Evolutionary conservation across 1,284 basidiomycete species (phyloP).

Genomic region (Ceratobasidium papillatum): DNA sequence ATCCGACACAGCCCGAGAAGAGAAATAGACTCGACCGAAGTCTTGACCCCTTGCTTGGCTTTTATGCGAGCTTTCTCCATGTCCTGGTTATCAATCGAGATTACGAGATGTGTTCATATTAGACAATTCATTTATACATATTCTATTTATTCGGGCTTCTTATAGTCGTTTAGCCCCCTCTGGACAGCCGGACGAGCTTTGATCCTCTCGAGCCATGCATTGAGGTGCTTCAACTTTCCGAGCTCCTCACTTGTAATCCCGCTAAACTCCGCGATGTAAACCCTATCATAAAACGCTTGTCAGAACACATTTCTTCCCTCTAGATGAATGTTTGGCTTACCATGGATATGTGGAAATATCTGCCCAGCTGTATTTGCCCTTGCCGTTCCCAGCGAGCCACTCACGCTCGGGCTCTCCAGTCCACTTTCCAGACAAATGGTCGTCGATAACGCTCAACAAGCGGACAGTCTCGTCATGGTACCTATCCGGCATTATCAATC

Average conservation of each 20-base stretch:
- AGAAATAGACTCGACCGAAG: conserved; percentile 33
- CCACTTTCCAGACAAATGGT: conserved; percentile 37
- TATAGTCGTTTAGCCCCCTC: conserved; percentile 27
- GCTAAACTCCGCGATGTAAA: conserved; percentile 38
- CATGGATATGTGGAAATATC: conserved; percentile 33
- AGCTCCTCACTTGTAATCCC: conserved; percentile 34
- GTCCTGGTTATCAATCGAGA: not conserved
- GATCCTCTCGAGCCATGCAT: conserved; percentile 32
- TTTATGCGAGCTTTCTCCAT: conserved; percentile 1
- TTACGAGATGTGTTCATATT: not conserved
- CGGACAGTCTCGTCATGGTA: conserved; percentile 35
- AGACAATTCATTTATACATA: not conserved
- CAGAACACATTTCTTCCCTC: not conserved
- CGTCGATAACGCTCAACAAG: conserved; percentile 34
- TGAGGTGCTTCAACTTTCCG: conserved; percentile 29
- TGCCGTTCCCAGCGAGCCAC: conserved; percentile 34
- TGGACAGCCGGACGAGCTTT: conserved; percentile 30
- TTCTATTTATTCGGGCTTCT: conserved; percentile 20
- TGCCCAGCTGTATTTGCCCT: conserved; percentile 38
- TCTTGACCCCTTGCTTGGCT: conserved; percentile 20
- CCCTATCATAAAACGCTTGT: not conserved
- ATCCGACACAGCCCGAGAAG: conserved; percentile 34
- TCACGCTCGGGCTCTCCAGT: conserved; percentile 29
- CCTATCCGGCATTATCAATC: not conserved
- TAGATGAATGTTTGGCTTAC: not conserved